Evolutionary conservation across 2,329 filamentous ascomycete genomes (phyloP).

Genomic region (Talaromyces atroroseus): DNA sequence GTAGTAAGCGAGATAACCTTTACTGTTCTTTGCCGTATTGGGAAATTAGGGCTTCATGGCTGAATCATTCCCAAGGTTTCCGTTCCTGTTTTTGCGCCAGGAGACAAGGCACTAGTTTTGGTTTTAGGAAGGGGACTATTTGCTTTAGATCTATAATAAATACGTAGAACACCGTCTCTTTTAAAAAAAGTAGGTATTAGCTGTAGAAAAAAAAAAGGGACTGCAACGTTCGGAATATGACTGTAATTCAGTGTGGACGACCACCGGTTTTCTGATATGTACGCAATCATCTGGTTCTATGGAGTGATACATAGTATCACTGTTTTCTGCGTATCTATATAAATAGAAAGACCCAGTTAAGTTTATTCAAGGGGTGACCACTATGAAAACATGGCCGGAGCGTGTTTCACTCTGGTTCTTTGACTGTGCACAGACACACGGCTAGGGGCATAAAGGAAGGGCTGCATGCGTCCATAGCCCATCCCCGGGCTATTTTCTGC

Average conservation of each 20-base stretch:
- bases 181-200: neutral
- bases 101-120: neutral
- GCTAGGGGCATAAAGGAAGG: conserved; percentile 12
- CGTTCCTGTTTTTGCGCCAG: neutral
- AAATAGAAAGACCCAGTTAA: too few species aligned
- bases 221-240: neutral
- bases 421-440: neutral
- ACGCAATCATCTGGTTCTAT: neutral
- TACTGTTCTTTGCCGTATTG: neutral
- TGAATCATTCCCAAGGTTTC: too few species aligned
- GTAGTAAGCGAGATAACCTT: neutral
- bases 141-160: neutral
- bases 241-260: too few species aligned
- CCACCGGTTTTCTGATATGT: neutral
- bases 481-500: neutral
- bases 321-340: neutral
- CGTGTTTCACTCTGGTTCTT: neutral
- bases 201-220: neutral
- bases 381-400: neutral
- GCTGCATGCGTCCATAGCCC: neutral
- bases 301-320: too few species aligned
- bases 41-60: neutral
- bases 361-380: neutral
- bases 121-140: neutral
- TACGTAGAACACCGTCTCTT: neutral